Conservation (phyloP, 2,329 filamentous ascomycete genomes). For the Fusarium liriodendri region DNA sequence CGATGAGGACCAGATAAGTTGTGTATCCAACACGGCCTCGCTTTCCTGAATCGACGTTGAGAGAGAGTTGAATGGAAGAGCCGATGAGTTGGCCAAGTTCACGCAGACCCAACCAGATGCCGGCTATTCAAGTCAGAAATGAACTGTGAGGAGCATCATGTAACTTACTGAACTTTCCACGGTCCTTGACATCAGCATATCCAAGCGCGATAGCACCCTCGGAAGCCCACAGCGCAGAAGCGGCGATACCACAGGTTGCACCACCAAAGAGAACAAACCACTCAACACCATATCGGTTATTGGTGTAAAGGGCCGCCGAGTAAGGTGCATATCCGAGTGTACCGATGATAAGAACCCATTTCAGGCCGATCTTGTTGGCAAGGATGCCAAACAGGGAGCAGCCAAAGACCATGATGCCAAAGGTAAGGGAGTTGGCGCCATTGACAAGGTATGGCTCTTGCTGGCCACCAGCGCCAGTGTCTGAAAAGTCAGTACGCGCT, state of each 20-base stretch:
- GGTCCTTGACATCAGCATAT: conserved; percentile 59
- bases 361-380: conserved; percentile 61
- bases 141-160: rapidly evolving
- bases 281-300: conserved; percentile 62
- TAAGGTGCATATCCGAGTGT: conserved; percentile 63
- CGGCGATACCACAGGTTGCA: conserved; percentile 61
- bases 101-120: conserved; percentile 64
- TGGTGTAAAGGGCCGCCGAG: conserved; percentile 59
- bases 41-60: conserved; percentile 57
- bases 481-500: not conserved
- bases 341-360: conserved; percentile 58
- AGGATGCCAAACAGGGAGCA: conserved; percentile 56
- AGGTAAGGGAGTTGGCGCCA: conserved; percentile 41
- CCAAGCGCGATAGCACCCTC: conserved; percentile 63
- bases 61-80: conserved; percentile 60
- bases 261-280: conserved; percentile 65
- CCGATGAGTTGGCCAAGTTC: conserved; percentile 65
- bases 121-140: conserved; percentile 45
- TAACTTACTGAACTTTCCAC: conserved; percentile 54
- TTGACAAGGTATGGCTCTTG: conserved; percentile 59
- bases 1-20: conserved; percentile 42
- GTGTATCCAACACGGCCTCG: conserved; percentile 41
- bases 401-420: conserved; percentile 58
- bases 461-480: conserved; percentile 64
- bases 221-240: conserved; percentile 62